Percentiles rank a stretch among this genome's conserved stretches.
These are phyloP conservation scores for Boletus edulis DNA, from an alignment of 768 basidiomycete genomes.

Conservation along the genomic window DNA sequence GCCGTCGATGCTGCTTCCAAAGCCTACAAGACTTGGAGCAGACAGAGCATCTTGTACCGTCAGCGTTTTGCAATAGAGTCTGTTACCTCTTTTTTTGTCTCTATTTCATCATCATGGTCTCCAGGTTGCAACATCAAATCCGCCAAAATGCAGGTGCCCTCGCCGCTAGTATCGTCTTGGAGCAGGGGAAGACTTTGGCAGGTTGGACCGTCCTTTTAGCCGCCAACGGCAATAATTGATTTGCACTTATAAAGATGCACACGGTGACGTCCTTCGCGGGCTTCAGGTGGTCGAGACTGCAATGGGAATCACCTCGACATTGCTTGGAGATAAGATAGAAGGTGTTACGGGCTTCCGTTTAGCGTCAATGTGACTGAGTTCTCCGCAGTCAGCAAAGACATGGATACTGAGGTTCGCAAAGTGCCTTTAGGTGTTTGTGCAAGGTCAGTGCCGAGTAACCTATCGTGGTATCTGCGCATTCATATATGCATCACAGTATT, in stretches of 20 bases:
- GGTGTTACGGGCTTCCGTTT: conserved; percentile 41
- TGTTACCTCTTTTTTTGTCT: conserved; percentile 27
- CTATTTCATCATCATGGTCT: neutral
- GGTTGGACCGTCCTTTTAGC: conserved; percentile 41
- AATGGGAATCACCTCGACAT: conserved; percentile 73
- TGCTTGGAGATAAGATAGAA: conserved; percentile 93
- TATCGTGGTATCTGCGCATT: neutral
- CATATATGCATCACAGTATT: conserved; percentile 41
- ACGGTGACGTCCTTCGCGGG: conserved; percentile 91
- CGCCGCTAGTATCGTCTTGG: conserved; percentile 85
- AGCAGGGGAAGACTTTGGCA: conserved; percentile 93
- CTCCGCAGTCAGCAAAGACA: conserved; percentile 79
- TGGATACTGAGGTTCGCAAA: conserved; percentile 89
- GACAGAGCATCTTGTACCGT: conserved; percentile 77
- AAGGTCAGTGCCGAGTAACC: conserved; percentile 34
- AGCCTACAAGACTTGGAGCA: conserved; percentile 89
- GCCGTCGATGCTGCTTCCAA: conserved; percentile 81
- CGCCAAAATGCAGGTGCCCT: conserved; percentile 84
- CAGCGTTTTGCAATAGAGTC: conserved; percentile 90
- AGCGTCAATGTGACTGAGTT: conserved; percentile 15
- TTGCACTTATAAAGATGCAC: conserved; percentile 61
- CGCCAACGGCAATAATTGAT: neutral
- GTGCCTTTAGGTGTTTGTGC: conserved; percentile 88
- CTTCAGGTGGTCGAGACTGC: conserved; percentile 86
- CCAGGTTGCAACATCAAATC: conserved; percentile 82